Percentiles rank a stretch among this genome's conserved stretches.
These are phyloP conservation scores for Pythium volutum DNA, from an alignment of 352 stramenopile genomes.

Conservation along the genomic window DNA sequence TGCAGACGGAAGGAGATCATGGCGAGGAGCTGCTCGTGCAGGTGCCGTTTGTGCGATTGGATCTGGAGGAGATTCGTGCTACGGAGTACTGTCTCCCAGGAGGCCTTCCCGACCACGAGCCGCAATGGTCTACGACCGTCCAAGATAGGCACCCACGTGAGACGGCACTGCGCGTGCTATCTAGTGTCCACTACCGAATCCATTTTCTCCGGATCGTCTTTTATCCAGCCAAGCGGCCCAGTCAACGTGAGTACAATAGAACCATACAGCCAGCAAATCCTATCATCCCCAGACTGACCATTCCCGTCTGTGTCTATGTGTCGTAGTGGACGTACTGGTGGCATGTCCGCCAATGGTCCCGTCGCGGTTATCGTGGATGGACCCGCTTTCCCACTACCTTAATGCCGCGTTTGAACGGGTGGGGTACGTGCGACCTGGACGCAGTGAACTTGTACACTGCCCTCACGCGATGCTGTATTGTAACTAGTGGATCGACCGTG, in stretches of 20 bases:
- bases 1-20: background rate
- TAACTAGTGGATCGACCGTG: background rate
- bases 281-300: background rate
- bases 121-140: background rate
- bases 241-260: slow-evolving; percentile 11
- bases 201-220: slow-evolving; percentile 15
- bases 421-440: slow-evolving; percentile 4
- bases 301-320: background rate
- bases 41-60: background rate
- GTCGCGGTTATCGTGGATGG: background rate
- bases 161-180: slow-evolving; percentile 32
- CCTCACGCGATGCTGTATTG: no score
- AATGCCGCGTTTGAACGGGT: slow-evolving; percentile 12
- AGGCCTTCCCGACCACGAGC: background rate
- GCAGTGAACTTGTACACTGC: no score
- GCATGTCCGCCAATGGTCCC: background rate
- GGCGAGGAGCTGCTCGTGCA: background rate
- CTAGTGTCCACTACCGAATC: slow-evolving; percentile 10
- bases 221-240: slow-evolving; percentile 6
- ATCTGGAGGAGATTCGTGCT: background rate
- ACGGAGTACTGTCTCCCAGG: background rate
- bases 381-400: slow-evolving; percentile 19
- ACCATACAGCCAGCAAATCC: background rate
- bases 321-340: slow-evolving; percentile 6
- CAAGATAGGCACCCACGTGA: slow-evolving; percentile 21